phyloP scores from a whole-genome alignment of 2,329 filamentous ascomycete species.

The Pseudocercospora musae region DNA sequence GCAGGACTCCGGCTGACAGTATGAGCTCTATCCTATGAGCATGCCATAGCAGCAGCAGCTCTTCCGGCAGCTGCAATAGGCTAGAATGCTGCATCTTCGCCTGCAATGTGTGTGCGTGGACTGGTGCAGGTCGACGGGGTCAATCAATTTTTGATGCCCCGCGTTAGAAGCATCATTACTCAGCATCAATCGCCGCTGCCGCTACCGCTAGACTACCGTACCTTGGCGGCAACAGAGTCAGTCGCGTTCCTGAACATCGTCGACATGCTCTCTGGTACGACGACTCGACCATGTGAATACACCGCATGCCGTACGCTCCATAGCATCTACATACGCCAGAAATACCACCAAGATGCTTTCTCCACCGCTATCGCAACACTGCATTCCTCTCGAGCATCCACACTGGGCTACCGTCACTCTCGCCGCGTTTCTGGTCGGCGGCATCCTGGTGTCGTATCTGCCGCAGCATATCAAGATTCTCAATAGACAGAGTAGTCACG shows the following conservation, averaged over 20 bases:
- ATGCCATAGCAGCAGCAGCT: constrained; percentile 35
- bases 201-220: too few species aligned
- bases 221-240: background rate
- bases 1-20: constrained; percentile 30
- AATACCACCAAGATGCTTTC: constrained; percentile 10
- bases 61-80: constrained; percentile 25
- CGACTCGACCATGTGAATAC: background rate
- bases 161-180: background rate
- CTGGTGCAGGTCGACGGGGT: background rate
- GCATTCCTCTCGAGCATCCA: constrained; percentile 29
- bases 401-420: constrained; percentile 27
- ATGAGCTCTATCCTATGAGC: constrained; percentile 30
- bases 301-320: background rate
- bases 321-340: background rate
- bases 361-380: constrained; percentile 21
- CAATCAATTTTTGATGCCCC: constrained; percentile 4
- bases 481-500: constrained; percentile 77
- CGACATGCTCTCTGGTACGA: background rate
- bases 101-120: background rate
- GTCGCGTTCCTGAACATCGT: background rate
- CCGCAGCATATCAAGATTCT: constrained; percentile 95
- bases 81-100: background rate
- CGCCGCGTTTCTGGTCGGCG: constrained; percentile 67
- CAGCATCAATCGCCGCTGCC: background rate
- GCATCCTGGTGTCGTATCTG: constrained; percentile 88